Conservation (phyloP, 139 green algal species). For the Haematococcus sp. region DNA sequence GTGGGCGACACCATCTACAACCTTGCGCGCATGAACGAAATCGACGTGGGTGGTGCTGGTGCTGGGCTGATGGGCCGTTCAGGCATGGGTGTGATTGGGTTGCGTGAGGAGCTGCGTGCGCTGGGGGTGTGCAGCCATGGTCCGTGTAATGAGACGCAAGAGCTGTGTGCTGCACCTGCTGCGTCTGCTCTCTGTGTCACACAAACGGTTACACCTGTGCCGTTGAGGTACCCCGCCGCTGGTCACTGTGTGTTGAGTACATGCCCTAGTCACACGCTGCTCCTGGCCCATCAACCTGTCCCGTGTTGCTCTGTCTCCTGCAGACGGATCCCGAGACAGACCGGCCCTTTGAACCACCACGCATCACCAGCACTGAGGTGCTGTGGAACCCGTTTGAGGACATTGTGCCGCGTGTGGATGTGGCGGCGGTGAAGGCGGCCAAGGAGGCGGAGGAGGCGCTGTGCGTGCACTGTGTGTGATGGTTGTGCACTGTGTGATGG, state of each 20-base stretch:
- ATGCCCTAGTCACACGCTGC: no score
- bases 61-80: neutral
- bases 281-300: no score
- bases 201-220: no score
- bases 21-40: constrained; percentile 77
- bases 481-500: no score
- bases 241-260: no score
- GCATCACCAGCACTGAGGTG: constrained; percentile 70
- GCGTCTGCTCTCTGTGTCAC: no score
- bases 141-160: neutral
- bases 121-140: constrained; percentile 7
- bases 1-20: constrained; percentile 94
- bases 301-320: no score
- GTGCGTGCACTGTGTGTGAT: neutral
- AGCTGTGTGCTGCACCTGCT: no score
- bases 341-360: constrained; percentile 69
- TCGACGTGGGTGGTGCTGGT: constrained; percentile 54
- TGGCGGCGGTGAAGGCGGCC: constrained; percentile 1
- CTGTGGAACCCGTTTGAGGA: constrained; percentile 97
- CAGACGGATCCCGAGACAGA: constrained; percentile 58
- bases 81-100: neutral
- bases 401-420: constrained; percentile 69
- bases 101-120: no score
- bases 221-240: no score
- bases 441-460: constrained; percentile 8